phyloP scores from a whole-genome alignment of 1,284 basidiomycete species.

The Ceratobasidium sp. region DNA sequence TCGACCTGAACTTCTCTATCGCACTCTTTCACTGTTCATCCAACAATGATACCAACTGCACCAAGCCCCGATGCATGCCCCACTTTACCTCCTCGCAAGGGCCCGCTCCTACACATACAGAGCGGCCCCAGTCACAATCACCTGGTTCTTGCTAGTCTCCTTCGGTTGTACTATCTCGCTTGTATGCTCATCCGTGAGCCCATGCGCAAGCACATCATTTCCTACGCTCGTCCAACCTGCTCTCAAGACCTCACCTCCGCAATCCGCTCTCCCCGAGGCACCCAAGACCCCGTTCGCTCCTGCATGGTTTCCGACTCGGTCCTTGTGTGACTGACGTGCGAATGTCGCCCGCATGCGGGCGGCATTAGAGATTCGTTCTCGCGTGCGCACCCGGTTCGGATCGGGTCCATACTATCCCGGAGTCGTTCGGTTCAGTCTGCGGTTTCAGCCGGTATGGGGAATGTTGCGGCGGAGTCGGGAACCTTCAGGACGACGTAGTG shows the following conservation, averaged over 20 bases:
- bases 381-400: conserved; percentile 38
- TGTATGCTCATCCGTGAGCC: neutral
- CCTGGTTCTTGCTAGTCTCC: conserved; percentile 23
- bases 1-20: conserved; percentile 14
- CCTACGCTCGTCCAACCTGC: conserved; percentile 13
- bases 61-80: conserved; percentile 17
- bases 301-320: conserved; percentile 3
- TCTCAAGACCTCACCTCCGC: conserved; percentile 12
- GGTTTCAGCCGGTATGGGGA: neutral
- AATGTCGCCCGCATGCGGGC: conserved; percentile 38
- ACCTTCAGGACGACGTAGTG: conserved; percentile 23
- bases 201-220: conserved; percentile 25
- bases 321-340: conserved; percentile 35
- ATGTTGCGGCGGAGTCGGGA: conserved; percentile 16
- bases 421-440: conserved; percentile 28
- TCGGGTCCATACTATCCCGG: conserved; percentile 9
- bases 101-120: conserved; percentile 38
- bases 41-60: conserved; percentile 22
- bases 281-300: conserved; percentile 7
- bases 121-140: conserved; percentile 19
- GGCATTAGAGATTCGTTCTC: conserved; percentile 42
- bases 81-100: conserved; percentile 8
- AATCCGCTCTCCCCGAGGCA: conserved; percentile 30
- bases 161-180: conserved; percentile 12
- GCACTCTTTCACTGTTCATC: neutral